Conservation (phyloP, 495 filamentous ascomycete species). For the Penicillium odoratum region DNA sequence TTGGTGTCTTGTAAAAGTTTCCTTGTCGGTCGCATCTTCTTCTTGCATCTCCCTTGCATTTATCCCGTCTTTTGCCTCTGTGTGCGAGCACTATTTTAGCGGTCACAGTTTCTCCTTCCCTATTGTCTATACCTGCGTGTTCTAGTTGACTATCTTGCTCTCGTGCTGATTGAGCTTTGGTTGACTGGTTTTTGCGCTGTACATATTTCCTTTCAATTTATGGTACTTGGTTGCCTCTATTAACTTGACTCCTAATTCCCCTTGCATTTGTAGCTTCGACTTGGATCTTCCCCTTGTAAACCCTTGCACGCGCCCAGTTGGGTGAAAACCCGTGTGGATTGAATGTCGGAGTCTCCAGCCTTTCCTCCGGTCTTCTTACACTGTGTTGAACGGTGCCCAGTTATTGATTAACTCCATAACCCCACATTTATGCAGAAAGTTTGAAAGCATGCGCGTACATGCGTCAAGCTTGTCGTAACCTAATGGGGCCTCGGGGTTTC, state of each 20-base stretch:
- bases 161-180: constrained; percentile 9
- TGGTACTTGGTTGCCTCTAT: constrained; percentile 1
- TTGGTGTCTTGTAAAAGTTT: constrained; percentile 17
- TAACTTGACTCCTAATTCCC: background rate
- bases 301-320: too few relatives aligned
- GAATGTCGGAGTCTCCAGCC: too few relatives aligned
- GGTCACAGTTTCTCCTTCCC: constrained; percentile 11
- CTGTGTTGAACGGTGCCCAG: too few relatives aligned
- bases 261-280: background rate
- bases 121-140: constrained; percentile 2
- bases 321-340: too few relatives aligned
- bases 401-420: too few relatives aligned
- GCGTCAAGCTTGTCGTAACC: too few relatives aligned
- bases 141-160: background rate
- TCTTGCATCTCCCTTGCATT: constrained; percentile 19
- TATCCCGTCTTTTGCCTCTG: constrained; percentile 5
- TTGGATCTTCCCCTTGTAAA: too few relatives aligned
- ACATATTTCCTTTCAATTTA: constrained; percentile 7
- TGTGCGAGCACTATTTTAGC: constrained; percentile 26
- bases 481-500: too few relatives aligned
- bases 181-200: constrained; percentile 3
- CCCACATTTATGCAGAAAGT: too few relatives aligned
- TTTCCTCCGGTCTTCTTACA: too few relatives aligned
- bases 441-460: too few relatives aligned
- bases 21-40: constrained; percentile 7